phyloP scores from a whole-genome alignment of 2,329 filamentous ascomycete species.

The Sporothrix mexicana region DNA sequence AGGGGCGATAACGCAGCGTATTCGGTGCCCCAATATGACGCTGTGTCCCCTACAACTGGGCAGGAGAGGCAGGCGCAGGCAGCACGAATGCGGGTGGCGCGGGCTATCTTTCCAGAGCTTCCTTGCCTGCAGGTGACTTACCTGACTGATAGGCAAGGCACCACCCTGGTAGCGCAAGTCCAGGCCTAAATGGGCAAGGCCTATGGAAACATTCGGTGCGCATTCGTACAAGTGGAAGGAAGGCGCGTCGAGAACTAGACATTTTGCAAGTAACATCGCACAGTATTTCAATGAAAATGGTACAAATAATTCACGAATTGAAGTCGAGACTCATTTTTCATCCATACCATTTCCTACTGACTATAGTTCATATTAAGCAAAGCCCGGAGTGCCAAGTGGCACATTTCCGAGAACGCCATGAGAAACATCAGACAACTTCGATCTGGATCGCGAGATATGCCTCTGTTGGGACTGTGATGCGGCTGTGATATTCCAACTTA shows the following conservation, averaged over 20 bases:
- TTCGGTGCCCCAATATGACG: conserved; percentile 17
- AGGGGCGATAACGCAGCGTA: not conserved
- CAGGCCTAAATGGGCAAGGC: not conserved
- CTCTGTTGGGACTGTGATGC: not conserved
- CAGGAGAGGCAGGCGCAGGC: conserved; percentile 18
- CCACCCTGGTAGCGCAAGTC: not conserved
- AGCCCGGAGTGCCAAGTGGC: not conserved
- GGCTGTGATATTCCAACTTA: not conserved
- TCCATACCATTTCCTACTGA: too few species aligned
- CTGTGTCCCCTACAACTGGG: conserved; percentile 20
- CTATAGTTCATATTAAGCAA: not conserved
- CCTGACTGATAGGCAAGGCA: not conserved
- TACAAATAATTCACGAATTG: not conserved
- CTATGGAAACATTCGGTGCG: not conserved
- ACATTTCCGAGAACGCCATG: too few species aligned
- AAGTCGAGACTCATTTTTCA: not conserved
- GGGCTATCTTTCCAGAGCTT: conserved; percentile 21
- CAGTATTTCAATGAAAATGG: not conserved
- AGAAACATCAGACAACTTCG: not conserved
- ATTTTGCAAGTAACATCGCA: not conserved
- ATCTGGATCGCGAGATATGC: not conserved
- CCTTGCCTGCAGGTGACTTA: conserved; percentile 12
- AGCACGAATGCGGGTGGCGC: conserved; percentile 20
- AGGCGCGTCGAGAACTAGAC: not conserved
- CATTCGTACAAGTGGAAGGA: not conserved